These are phyloP conservation scores for Phlebiopsis gigantea DNA, from an alignment of 768 basidiomycete species.

Conservation along the genomic window DNA sequence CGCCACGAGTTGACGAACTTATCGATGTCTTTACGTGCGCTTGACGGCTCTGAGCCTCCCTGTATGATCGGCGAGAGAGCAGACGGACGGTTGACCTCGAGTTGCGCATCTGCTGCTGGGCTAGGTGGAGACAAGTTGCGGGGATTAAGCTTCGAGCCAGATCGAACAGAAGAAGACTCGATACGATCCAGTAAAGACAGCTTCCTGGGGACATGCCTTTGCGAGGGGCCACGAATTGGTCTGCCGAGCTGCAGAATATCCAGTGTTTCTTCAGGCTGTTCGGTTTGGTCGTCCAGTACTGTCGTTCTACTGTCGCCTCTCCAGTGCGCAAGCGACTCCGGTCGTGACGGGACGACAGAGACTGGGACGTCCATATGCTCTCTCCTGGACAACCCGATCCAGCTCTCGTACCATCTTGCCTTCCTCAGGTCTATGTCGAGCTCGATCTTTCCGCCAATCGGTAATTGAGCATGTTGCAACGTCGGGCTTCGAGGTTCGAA, in stretches of 20 bases:
- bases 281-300: constrained; percentile 30
- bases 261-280: constrained; percentile 29
- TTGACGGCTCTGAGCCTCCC: constrained; percentile 41
- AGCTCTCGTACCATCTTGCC: constrained; percentile 76
- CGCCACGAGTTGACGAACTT: constrained; percentile 64
- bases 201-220: constrained; percentile 57
- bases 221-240: constrained; percentile 24
- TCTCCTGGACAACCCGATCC: constrained; percentile 47
- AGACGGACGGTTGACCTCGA: constrained; percentile 22
- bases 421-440: constrained; percentile 78
- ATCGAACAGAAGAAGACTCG: constrained; percentile 34
- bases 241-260: constrained; percentile 27
- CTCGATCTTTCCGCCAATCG: constrained; percentile 76
- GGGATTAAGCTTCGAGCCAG: constrained; percentile 19
- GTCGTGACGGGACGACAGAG: constrained; percentile 31
- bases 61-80: constrained; percentile 58
- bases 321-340: constrained; percentile 45
- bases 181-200: constrained; percentile 66
- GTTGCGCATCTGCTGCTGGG: constrained; percentile 11
- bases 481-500: constrained; percentile 37
- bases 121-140: constrained; percentile 25
- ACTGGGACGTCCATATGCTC: constrained; percentile 38
- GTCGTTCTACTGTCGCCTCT: constrained; percentile 51
- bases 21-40: constrained; percentile 44
- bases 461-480: constrained; percentile 33